Conservation (phyloP, 2,329 filamentous ascomycete species). For the Trichophyton equinum region DNA sequence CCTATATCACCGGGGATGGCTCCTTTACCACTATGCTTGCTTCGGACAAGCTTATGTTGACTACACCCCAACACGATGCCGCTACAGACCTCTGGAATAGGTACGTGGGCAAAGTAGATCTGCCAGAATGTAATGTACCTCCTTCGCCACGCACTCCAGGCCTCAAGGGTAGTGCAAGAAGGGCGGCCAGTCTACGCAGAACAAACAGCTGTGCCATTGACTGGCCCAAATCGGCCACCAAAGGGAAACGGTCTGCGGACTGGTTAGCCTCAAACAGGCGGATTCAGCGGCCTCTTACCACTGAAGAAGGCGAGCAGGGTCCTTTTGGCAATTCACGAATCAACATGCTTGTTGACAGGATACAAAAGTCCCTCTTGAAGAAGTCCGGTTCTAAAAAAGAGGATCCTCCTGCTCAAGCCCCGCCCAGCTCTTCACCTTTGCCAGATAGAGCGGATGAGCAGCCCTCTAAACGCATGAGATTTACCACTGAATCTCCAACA, state of each 20-base stretch:
- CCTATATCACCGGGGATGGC: slow-evolving; percentile 25
- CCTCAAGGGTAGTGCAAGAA: slow-evolving; percentile 26
- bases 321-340: slow-evolving; percentile 35
- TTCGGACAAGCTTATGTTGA: slow-evolving; percentile 43
- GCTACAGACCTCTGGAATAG: slow-evolving; percentile 66
- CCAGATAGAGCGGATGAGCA: slow-evolving; percentile 23
- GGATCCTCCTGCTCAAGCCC: slow-evolving; percentile 25
- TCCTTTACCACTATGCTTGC: slow-evolving; percentile 18
- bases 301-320: slow-evolving; percentile 11
- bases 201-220: slow-evolving; percentile 57
- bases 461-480: slow-evolving; percentile 17
- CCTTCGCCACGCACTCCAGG: slow-evolving; percentile 56
- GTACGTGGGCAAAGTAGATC: slow-evolving; percentile 46
- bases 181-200: slow-evolving; percentile 44
- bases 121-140: slow-evolving; percentile 42
- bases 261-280: slow-evolving; percentile 30
- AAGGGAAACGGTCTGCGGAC: slow-evolving; percentile 50
- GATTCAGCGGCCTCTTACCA: not conserved
- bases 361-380: slow-evolving; percentile 41
- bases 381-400: slow-evolving; percentile 11
- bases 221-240: slow-evolving; percentile 50
- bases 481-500: slow-evolving; percentile 19
- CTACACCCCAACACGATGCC: slow-evolving; percentile 57
- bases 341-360: slow-evolving; percentile 52
- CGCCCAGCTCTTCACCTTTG: slow-evolving; percentile 35